Evolutionary conservation across 306 rosid genomes (phyloP).

Genomic region (Dryas alaskensis): DNA sequence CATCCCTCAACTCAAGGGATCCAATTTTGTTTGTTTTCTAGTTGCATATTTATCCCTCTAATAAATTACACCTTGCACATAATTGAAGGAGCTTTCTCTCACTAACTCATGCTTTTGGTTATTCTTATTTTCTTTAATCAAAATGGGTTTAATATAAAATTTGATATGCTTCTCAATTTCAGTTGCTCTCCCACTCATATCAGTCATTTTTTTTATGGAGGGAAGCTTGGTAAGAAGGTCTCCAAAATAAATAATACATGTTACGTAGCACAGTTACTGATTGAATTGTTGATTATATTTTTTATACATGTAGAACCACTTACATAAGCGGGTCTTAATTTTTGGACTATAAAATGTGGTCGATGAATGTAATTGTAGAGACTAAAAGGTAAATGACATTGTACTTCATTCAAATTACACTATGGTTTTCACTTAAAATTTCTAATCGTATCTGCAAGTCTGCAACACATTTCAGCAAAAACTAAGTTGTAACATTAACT

Average conservation of each 20-base stretch:
- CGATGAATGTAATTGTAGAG: no score
- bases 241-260: no score
- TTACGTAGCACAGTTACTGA: no score
- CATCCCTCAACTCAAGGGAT: not conserved
- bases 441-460: not conserved
- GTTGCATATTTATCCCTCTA: not conserved
- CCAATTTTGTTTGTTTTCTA: not conserved
- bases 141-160: not conserved
- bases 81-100: not conserved
- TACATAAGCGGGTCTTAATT: no score
- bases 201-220: not conserved
- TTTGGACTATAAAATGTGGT: no score
- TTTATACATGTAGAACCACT: no score
- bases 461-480: slow-evolving; percentile 2
- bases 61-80: no score
- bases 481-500: not conserved
- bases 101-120: not conserved
- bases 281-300: no score
- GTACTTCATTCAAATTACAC: not conserved
- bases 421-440: not conserved
- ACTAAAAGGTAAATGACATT: no score
- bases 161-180: not conserved
- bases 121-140: not conserved
- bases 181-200: not conserved
- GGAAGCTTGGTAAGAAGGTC: no score